Evolutionary conservation across 352 stramenopile species (phyloP).

Genomic region (Phytophthora pisi): DNA sequence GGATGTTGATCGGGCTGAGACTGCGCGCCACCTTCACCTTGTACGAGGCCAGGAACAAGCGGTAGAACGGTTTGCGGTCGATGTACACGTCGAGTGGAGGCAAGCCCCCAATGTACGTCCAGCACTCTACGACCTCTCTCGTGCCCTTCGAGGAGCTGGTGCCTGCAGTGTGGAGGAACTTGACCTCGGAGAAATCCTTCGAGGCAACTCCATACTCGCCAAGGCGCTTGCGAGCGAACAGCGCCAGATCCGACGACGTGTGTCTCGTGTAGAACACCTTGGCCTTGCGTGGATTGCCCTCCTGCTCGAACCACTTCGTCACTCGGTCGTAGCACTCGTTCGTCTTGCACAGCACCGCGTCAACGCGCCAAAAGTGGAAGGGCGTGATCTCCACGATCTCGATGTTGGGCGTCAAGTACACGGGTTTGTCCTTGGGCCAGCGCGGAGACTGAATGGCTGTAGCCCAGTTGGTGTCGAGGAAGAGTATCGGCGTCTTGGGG

Average conservation of each 20-base stretch:
- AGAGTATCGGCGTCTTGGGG: conserved; percentile 50
- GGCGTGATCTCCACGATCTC: conserved; percentile 61
- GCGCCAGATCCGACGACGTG: conserved; percentile 45
- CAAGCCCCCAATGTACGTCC: conserved; percentile 45
- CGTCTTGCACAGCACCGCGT: conserved; percentile 74
- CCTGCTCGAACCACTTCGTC: conserved; percentile 51
- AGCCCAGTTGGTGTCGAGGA: conserved; percentile 67
- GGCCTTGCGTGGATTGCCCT: conserved; percentile 44
- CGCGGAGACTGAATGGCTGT: conserved; percentile 10
- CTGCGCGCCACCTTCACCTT: conserved; percentile 30
- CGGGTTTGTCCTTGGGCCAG: conserved; percentile 45
- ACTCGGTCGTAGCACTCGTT: conserved; percentile 54
- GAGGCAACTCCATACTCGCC: conserved; percentile 24
- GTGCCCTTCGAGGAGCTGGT: conserved; percentile 63
- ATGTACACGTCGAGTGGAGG: conserved; percentile 54
- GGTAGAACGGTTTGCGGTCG: conserved; percentile 26
- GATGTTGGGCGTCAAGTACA: conserved; percentile 61
- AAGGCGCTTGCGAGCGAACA: conserved; percentile 29
- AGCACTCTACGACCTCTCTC: conserved; percentile 59
- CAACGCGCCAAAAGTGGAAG: conserved; percentile 50
- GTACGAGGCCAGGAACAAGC: conserved; percentile 28
- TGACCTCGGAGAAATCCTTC: conserved; percentile 50
- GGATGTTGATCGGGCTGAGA: conserved; percentile 39
- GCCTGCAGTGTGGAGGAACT: conserved; percentile 62
- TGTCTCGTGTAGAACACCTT: conserved; percentile 64